A percentile compares a stretch with the other conserved stretches of the same genome.
Evolutionary conservation across 306 rosid species (phyloP).

Genomic region (Rosa lucieae): DNA sequence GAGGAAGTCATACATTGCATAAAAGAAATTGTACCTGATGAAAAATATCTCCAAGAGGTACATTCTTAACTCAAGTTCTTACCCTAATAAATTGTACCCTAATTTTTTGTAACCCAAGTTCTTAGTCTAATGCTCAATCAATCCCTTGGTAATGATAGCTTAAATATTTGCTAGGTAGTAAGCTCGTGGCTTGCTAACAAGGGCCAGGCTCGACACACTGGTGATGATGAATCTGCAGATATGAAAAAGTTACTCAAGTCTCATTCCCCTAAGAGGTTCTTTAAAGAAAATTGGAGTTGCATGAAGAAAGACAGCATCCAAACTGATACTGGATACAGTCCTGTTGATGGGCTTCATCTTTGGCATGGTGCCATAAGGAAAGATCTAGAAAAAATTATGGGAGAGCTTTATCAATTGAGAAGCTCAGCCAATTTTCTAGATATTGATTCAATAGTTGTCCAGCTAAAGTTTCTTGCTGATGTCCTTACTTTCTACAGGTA

Average conservation of each 20-base stretch:
- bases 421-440: conserved; percentile 38
- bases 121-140: neutral
- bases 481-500: conserved; percentile 76
- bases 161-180: neutral
- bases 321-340: conserved; percentile 46
- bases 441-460: conserved; percentile 63
- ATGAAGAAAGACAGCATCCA: conserved; percentile 28
- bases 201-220: conserved; percentile 39
- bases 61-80: conserved; percentile 4
- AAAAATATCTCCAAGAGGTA: conserved; percentile 79
- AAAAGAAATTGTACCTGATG: conserved; percentile 61
- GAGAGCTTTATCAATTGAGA: conserved; percentile 58
- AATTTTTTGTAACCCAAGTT: neutral
- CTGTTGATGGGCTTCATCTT: conserved; percentile 64
- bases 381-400: conserved; percentile 57
- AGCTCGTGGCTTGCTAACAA: conserved; percentile 13
- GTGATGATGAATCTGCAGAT: conserved; percentile 38
- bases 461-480: conserved; percentile 69
- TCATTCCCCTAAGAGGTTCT: conserved; percentile 36
- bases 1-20: conserved; percentile 55
- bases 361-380: conserved; percentile 77
- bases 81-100: neutral
- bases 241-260: conserved; percentile 36
- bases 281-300: conserved; percentile 34
- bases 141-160: neutral